Percentiles rank a stretch among this genome's conserved stretches.
phyloP scores from a whole-genome alignment of 805 yeast species.

The Yamadazyma phyllophila region DNA sequence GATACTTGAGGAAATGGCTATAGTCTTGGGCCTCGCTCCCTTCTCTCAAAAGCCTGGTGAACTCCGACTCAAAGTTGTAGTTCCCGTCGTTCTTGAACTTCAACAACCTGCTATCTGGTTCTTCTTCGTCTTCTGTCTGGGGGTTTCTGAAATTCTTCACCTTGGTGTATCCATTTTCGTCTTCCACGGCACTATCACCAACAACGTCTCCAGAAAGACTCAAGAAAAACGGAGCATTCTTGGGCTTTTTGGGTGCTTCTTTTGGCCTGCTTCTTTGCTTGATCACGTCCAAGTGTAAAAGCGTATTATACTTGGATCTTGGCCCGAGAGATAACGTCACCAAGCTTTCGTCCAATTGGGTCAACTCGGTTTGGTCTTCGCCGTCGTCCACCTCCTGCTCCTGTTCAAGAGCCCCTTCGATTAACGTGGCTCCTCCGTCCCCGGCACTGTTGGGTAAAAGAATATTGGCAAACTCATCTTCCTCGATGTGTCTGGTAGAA shows the following conservation, averaged over 20 bases:
- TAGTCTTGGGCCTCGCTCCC: constrained; percentile 43
- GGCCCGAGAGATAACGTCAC: constrained; percentile 78
- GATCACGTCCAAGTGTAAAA: constrained; percentile 79
- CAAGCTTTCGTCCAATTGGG: constrained; percentile 61
- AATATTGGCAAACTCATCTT: constrained; percentile 63
- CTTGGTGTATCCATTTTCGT: constrained; percentile 29
- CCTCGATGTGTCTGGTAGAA: constrained; percentile 72
- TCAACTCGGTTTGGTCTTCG: constrained; percentile 41
- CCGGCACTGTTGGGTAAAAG: constrained; percentile 77
- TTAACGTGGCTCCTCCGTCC: constrained; percentile 64
- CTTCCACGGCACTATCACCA: constrained; percentile 63
- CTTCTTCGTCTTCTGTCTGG: constrained; percentile 19
- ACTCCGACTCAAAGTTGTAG: constrained; percentile 66
- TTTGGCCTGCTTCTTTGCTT: constrained; percentile 85
- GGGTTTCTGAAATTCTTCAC: constrained; percentile 6
- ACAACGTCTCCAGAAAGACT: constrained; percentile 62
- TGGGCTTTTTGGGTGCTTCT: constrained; percentile 84
- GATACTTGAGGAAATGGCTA: constrained; percentile 48
- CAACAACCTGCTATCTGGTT: constrained; percentile 31
- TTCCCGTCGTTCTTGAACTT: constrained; percentile 26
- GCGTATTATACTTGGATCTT: constrained; percentile 71
- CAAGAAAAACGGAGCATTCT: constrained; percentile 77
- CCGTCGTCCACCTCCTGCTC: constrained; percentile 22
- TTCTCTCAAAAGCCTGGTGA: constrained; percentile 63
- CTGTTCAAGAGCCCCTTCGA: constrained; percentile 73